Conservation (phyloP, 2,329 filamentous ascomycete genomes). For the Rhynchosporium secalis region DNA sequence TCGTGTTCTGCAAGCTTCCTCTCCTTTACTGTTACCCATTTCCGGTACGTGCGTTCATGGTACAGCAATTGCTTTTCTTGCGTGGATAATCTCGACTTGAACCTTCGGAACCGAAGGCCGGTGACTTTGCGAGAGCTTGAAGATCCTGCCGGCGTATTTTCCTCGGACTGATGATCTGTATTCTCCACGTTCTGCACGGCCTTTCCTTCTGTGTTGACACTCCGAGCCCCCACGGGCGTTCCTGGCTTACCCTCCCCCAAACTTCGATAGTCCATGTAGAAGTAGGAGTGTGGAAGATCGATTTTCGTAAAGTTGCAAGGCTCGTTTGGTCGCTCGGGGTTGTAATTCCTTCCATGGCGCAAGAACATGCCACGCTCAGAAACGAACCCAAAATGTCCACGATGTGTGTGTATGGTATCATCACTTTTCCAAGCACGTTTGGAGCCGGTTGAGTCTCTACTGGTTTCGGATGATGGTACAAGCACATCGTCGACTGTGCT, state of each 20-base stretch:
- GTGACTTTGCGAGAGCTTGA: too few relatives aligned
- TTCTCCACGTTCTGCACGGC: too few relatives aligned
- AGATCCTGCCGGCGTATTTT: too few relatives aligned
- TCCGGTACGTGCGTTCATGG: too few relatives aligned
- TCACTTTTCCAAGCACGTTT: too few relatives aligned
- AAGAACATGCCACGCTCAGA: constrained; percentile 61
- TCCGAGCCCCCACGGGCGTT: background rate
- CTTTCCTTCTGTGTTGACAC: background rate
- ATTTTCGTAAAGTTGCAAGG: constrained; percentile 35
- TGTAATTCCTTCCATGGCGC: background rate
- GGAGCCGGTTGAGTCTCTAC: constrained; percentile 13
- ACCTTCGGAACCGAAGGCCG: too few relatives aligned
- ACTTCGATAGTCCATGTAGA: constrained; percentile 13
- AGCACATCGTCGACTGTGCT: constrained; percentile 38
- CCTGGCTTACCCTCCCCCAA: background rate
- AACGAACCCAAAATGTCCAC: constrained; percentile 60
- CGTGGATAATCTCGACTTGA: too few relatives aligned
- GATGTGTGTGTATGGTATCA: background rate
- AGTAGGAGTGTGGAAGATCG: constrained; percentile 48
- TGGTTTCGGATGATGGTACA: background rate
- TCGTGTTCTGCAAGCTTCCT: too few relatives aligned
- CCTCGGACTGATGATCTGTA: too few relatives aligned
- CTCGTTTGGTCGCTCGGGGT: background rate
- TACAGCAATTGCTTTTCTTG: too few relatives aligned
- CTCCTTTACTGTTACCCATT: too few relatives aligned